phyloP scores from a whole-genome alignment of 306 rosid genomes.

The Pterocarpus macrocarpus region DNA sequence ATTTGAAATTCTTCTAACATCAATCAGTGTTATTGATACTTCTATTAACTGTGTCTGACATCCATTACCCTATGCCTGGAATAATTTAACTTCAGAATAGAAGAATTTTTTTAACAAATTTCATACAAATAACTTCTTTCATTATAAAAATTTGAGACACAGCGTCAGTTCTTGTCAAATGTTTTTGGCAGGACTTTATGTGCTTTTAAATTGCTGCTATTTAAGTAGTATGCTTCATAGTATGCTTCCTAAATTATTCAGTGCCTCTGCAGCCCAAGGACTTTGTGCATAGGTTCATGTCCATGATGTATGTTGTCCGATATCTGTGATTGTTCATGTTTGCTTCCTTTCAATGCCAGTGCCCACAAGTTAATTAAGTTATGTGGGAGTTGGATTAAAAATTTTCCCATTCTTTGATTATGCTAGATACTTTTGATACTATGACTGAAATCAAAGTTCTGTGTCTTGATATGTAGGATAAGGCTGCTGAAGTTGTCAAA shows the following conservation, averaged over 20 bases:
- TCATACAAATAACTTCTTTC: background rate
- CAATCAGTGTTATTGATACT: conserved; percentile 1
- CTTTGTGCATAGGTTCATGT: conserved; percentile 27
- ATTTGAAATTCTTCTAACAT: conserved; percentile 11
- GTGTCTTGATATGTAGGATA: conserved; percentile 61
- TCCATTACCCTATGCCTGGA: background rate
- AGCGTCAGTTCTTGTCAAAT: background rate
- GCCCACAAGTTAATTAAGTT: conserved; percentile 32
- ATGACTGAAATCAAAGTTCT: conserved; percentile 29
- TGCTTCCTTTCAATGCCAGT: conserved; percentile 12
- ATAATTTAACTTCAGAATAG: background rate
- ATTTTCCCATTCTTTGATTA: conserved; percentile 28
- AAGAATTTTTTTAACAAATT: background rate
- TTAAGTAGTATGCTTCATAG: background rate
- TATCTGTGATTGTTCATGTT: background rate
- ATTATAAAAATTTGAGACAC: background rate
- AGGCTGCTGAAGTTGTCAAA: conserved; percentile 67
- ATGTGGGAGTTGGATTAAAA: conserved; percentile 9
- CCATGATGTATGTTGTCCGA: background rate
- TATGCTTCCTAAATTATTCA: background rate
- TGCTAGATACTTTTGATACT: conserved; percentile 17
- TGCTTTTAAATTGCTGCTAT: conserved; percentile 10
- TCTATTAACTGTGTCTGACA: background rate
- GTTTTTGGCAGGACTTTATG: conserved; percentile 14
- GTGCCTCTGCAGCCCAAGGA: background rate